A percentile compares a stretch with the other conserved stretches of the same genome.
Conservation (phyloP, 2,329 filamentous ascomycete genomes). For the Penicillium sp. region DNA sequence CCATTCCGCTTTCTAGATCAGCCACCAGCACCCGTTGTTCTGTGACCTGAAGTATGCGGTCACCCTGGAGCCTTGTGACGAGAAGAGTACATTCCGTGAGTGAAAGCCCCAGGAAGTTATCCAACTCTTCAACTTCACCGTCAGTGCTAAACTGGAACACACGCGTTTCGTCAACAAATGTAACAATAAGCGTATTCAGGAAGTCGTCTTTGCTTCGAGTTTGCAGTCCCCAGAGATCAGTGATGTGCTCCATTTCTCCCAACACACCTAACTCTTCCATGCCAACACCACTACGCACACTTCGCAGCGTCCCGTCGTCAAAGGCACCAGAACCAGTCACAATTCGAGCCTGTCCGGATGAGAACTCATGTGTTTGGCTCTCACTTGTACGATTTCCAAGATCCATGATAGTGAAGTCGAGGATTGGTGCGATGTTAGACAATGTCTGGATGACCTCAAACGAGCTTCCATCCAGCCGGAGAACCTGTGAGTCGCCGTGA, state of each 20-base stretch:
- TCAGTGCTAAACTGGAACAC: constrained; percentile 71
- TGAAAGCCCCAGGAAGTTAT: constrained; percentile 67
- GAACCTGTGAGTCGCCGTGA: constrained; percentile 85
- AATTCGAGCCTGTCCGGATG: constrained; percentile 88
- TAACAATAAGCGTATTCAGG: constrained; percentile 70
- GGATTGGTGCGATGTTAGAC: constrained; percentile 81
- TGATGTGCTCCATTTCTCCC: constrained; percentile 71
- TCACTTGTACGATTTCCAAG: constrained; percentile 82
- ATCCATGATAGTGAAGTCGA: constrained; percentile 96
- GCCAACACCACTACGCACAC: constrained; percentile 89
- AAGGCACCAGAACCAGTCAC: constrained; percentile 91
- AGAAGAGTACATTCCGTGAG: constrained; percentile 71
- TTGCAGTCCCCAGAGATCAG: constrained; percentile 69
- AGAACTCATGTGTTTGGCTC: constrained; percentile 81
- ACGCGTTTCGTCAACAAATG: constrained; percentile 79
- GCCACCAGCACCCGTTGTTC: constrained; percentile 60
- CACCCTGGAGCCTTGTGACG: constrained; percentile 61
- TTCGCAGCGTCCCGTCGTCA: constrained; percentile 81
- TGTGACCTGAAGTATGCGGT: constrained; percentile 73
- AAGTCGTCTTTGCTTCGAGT: constrained; percentile 43
- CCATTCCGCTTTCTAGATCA: constrained; percentile 52
- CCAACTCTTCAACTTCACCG: constrained; percentile 82
- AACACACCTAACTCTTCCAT: constrained; percentile 83
- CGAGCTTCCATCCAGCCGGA: constrained; percentile 59
- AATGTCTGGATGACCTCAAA: constrained; percentile 71